Base-by-base conservation (phyloP, 768 basidiomycete species). In the Hemileccinum rubropunctum region DNA sequence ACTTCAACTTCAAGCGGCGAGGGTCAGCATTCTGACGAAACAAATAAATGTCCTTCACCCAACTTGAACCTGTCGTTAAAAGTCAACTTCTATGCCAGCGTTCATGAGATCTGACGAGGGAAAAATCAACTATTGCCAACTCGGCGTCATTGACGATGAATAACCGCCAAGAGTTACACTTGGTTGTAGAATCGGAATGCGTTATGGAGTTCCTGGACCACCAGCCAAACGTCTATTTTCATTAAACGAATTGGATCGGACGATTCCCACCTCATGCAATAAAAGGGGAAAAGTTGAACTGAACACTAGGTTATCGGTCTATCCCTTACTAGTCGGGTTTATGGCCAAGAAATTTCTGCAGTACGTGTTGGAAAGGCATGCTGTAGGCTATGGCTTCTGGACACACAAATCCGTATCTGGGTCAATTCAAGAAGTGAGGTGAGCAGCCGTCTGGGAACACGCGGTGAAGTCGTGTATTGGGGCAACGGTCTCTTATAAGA, bases 391-490 rank as follows among this genome's bases (percentile, higher is more conserved):
- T 54, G 48, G 53, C 57, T 58, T 58, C 55, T 57, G 56, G 50
- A 48, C 58, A 57, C 56, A 52, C 48, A 51, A 55, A 52, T 35
- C 53, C 45, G 35, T 40, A 55, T 66, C 60, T 55, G 62, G 59
- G 39, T 47, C 49, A 47, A 26, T 37, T 49, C 55, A 50, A 38
- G 58, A 50, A 51, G 58, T 52, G 63, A 57, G 60, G 65, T 67
- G 60, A 52, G 49, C 56, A 58, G 56, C 57, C 57, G 42, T 56
- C 46, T 41, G 49, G 35, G 52, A 60, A 66, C 64, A 66, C 65
- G 64, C 54, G 64, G 64, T 48, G 54, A 50, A 57, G 64, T 66
- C 64, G 64, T 66, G 64, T 58, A 48, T 51, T 57, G 63, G 65
- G 64, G 65, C 65, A 50, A 46, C 49, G 53, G 62, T 58, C 56